Conservation (phyloP, 2,329 filamentous ascomycete genomes). For the Microdochium trichocladiopsis region DNA sequence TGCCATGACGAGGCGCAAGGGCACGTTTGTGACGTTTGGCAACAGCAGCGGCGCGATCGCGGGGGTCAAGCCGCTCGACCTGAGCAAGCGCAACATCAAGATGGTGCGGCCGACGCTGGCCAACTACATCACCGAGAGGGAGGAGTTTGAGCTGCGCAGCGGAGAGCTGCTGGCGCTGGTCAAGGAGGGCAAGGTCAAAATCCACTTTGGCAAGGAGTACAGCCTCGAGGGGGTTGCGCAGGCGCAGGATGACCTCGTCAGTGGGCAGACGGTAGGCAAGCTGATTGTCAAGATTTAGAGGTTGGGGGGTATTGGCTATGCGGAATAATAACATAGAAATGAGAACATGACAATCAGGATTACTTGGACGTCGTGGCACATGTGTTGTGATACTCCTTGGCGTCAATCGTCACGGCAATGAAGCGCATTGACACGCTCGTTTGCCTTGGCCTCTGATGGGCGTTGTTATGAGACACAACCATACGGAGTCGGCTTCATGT, state of each 20-base stretch:
- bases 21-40: slow-evolving; percentile 58
- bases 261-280: slow-evolving; percentile 11
- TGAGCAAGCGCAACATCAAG: slow-evolving; percentile 60
- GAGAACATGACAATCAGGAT: too few species aligned
- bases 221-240: slow-evolving; percentile 5
- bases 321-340: too few species aligned
- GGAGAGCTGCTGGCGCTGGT: slow-evolving; percentile 12
- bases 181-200: slow-evolving; percentile 6
- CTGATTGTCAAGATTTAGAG: slow-evolving; percentile 6
- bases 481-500: too few species aligned
- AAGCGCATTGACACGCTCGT: too few species aligned
- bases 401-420: too few species aligned
- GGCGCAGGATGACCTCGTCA: slow-evolving; percentile 12
- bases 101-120: slow-evolving; percentile 57
- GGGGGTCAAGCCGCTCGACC: slow-evolving; percentile 33
- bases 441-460: too few species aligned
- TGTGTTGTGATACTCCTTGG: too few species aligned
- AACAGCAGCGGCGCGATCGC: slow-evolving; percentile 58
- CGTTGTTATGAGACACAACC: too few species aligned
- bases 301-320: background rate
- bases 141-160: slow-evolving; percentile 39
- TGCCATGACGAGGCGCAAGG: slow-evolving; percentile 33
- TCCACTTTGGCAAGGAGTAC: slow-evolving; percentile 8
- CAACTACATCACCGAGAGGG: slow-evolving; percentile 52
- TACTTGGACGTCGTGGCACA: too few species aligned